Percentiles rank a stretch among this genome's conserved stretches.
phyloP scores from a whole-genome alignment of 441 rosid species.

The Jatropha multifida region DNA sequence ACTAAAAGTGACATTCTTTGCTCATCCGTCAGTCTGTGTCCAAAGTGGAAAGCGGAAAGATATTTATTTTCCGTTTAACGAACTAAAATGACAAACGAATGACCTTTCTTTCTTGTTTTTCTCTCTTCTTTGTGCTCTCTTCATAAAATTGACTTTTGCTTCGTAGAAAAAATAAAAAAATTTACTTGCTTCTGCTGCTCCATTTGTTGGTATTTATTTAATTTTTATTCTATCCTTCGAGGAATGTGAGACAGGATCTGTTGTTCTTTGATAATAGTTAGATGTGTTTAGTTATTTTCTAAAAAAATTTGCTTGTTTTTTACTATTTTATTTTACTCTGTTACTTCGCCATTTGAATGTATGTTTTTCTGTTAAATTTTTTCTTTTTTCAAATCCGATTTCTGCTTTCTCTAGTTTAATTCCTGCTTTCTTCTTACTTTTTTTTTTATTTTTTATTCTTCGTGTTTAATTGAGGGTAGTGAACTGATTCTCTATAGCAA shows the following conservation, averaged over 20 bases:
- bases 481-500: constrained; percentile 9
- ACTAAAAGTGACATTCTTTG: neutral
- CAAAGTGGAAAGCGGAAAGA: neutral
- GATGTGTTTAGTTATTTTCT: neutral
- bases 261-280: neutral
- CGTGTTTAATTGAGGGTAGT: neutral
- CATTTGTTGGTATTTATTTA: neutral
- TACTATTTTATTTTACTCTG: neutral
- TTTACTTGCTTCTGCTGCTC: neutral
- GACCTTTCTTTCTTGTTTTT: neutral
- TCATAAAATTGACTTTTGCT: neutral
- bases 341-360: neutral
- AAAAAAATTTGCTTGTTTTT: neutral
- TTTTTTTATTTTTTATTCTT: neutral
- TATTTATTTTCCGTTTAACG: constrained; percentile 11
- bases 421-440: neutral
- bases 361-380: neutral
- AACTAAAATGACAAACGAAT: neutral
- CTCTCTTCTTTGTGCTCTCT: neutral
- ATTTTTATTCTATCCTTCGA: neutral
- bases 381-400: neutral
- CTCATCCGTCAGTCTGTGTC: neutral
- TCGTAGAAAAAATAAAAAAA: neutral
- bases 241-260: neutral
- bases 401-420: neutral